Base-by-base conservation (phyloP, 2,329 filamentous ascomycete species). In the Lachnellula arida region DNA sequence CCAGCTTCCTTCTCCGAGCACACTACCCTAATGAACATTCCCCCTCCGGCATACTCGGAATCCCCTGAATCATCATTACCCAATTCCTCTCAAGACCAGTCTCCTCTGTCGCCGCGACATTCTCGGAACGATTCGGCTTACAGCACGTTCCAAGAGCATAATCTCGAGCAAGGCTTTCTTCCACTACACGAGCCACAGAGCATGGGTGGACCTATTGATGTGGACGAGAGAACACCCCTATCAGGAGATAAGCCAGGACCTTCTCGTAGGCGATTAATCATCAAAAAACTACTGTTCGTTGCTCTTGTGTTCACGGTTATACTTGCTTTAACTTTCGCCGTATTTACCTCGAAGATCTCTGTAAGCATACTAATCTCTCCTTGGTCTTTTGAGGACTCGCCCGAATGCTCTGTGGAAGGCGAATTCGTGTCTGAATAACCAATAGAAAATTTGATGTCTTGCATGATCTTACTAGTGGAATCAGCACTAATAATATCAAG, bases 21-120 rank as follows among this genome's bases (percentile, higher is more conserved):
- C 14, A 57, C 46, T 51, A 25, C 56, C n/a, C 54, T 59, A 12
- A 56, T 65, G 35, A 54, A 51, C 37, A 60, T 58, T 23, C 62
- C 65, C 34, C 67, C 66, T 39, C 66, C 66, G 51, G 65, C 66
- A 14, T 69, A 69, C 53, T 57, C 61, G 5, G 55, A 58, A 15
- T 60, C 51, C 25, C 60, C 62, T 53, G 37, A 55, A 51, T 43
- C 55, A 42, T 35, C 53, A 19, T 47, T 49, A 46, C 37, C 43
- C 37, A 49, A 54, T 34, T 43, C 23, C 50, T 43, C 35, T 47
- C 53, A 15, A 51, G 40, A 51, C 17, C 37, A 14, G 14, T 28
- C 17, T 44, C 53, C 48, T 54, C 49, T 9, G 17, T 35, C 47
- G 28, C 28, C 43, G 7, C 46, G 48, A 51, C 32, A 51, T 19